Conservation (phyloP, 2,329 filamentous ascomycete genomes). For the Pseudopithomyces maydicus region DNA sequence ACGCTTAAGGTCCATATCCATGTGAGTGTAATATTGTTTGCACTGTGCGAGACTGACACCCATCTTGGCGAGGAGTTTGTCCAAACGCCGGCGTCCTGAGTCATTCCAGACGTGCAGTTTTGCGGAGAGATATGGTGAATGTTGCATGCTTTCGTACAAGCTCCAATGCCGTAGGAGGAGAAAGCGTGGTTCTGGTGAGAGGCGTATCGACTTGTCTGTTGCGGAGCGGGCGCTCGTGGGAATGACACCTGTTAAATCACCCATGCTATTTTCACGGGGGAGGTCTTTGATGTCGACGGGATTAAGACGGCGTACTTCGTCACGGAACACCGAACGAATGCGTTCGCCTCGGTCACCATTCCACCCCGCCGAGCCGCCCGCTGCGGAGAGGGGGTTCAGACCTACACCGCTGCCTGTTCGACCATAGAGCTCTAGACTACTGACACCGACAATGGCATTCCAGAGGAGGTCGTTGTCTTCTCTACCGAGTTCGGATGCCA, state of each 20-base stretch:
- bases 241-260: conserved; percentile 78
- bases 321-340: conserved; percentile 82
- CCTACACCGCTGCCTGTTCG: conserved; percentile 81
- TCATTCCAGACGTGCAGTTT: conserved; percentile 95
- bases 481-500: conserved; percentile 91
- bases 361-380: conserved; percentile 70
- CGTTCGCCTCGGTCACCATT: conserved; percentile 80
- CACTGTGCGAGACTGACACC: conserved; percentile 92
- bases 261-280: conserved; percentile 64
- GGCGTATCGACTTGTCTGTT: conserved; percentile 86
- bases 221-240: conserved; percentile 86
- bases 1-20: conserved; percentile 96
- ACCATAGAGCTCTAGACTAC: conserved; percentile 90
- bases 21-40: conserved; percentile 94
- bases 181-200: conserved; percentile 93
- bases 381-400: conserved; percentile 60
- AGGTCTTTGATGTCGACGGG: conserved; percentile 68
- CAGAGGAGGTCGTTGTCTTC: conserved; percentile 97
- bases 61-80: conserved; percentile 98
- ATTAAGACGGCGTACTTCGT: conserved; percentile 93
- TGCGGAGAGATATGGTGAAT: conserved; percentile 92
- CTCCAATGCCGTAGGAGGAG: conserved; percentile 95
- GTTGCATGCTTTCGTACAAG: conserved; percentile 96
- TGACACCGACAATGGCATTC: conserved; percentile 92
- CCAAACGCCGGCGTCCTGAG: conserved; percentile 80